Conservation (phyloP, 208 protist genomes). For the Trypanosoma vivax region DNA sequence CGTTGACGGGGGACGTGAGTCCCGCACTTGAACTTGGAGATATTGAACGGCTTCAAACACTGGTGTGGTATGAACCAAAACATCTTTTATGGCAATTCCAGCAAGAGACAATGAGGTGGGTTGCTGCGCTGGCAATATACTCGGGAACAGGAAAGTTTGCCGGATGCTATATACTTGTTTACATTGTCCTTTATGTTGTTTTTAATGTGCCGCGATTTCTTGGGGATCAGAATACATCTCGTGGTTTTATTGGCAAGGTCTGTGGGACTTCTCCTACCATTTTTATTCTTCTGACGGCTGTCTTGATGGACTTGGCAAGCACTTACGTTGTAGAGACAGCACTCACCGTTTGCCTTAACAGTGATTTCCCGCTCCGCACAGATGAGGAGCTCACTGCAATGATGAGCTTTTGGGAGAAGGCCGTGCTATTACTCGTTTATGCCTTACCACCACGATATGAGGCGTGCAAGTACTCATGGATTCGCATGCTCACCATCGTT, state of each 20-base stretch:
- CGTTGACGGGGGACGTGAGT: slow-evolving; percentile 24
- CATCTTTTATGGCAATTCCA: slow-evolving; percentile 26
- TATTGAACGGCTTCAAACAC: slow-evolving; percentile 17
- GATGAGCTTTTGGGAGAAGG: slow-evolving; percentile 58
- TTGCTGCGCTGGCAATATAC: slow-evolving; percentile 52
- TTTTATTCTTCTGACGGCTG: slow-evolving; percentile 17
- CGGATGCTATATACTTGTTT: slow-evolving; percentile 35
- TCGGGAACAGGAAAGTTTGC: slow-evolving; percentile 37
- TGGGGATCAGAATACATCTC: background rate
- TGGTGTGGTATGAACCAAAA: slow-evolving; percentile 11
- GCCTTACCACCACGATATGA: slow-evolving; percentile 41
- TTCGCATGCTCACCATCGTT: slow-evolving; percentile 40
- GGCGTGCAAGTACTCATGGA: slow-evolving; percentile 66
- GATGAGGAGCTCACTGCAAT: slow-evolving; percentile 41
- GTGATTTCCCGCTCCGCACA: slow-evolving; percentile 24
- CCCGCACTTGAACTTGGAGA: slow-evolving; percentile 25
- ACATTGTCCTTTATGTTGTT: slow-evolving; percentile 27
- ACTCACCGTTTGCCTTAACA: slow-evolving; percentile 39
- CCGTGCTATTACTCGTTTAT: slow-evolving; percentile 42
- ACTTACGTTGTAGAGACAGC: slow-evolving; percentile 22
- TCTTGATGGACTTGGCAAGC: slow-evolving; percentile 32
- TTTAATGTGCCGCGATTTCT: slow-evolving; percentile 17
- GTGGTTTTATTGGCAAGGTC: slow-evolving; percentile 9
- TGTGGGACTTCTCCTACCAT: slow-evolving; percentile 13
- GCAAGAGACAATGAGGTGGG: slow-evolving; percentile 50